These are phyloP conservation scores for Saccharomycopsis javanensis DNA, from an alignment of 805 yeast genomes.

Conservation along the genomic window DNA sequence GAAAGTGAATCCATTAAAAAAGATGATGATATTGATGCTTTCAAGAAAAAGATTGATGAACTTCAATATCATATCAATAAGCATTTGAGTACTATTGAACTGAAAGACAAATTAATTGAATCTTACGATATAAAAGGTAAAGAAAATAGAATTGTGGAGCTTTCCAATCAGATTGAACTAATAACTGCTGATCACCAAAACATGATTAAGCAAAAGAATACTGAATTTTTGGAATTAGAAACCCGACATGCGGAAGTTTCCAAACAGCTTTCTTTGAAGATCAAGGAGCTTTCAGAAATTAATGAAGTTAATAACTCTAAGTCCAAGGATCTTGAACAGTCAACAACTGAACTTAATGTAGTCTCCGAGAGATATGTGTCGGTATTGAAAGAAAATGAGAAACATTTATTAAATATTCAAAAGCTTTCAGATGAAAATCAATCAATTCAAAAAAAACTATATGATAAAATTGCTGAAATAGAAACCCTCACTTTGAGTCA, in stretches of 20 bases:
- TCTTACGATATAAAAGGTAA: not conserved
- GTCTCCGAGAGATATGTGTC: not conserved
- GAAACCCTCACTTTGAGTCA: not conserved
- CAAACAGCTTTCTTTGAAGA: not conserved
- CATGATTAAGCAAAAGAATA: not conserved
- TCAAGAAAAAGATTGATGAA: not conserved
- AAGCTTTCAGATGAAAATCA: not conserved
- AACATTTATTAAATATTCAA: not conserved
- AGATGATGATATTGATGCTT: not conserved
- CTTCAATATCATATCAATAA: not conserved
- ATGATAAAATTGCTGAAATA: not conserved
- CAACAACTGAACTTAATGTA: not conserved
- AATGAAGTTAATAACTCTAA: not conserved
- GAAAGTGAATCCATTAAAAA: not conserved
- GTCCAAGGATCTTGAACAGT: not conserved
- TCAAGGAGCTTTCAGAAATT: not conserved
- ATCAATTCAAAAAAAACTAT: not conserved
- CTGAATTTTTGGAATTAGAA: not conserved
- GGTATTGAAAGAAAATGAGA: not conserved
- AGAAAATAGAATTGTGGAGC: not conserved
- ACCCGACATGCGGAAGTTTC: not conserved
- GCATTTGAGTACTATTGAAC: not conserved
- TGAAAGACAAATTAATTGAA: not conserved
- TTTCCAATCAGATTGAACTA: not conserved
- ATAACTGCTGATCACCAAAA: not conserved